Conservation (phyloP, 2,329 filamentous ascomycete genomes). For the Hortaea werneckii region DNA sequence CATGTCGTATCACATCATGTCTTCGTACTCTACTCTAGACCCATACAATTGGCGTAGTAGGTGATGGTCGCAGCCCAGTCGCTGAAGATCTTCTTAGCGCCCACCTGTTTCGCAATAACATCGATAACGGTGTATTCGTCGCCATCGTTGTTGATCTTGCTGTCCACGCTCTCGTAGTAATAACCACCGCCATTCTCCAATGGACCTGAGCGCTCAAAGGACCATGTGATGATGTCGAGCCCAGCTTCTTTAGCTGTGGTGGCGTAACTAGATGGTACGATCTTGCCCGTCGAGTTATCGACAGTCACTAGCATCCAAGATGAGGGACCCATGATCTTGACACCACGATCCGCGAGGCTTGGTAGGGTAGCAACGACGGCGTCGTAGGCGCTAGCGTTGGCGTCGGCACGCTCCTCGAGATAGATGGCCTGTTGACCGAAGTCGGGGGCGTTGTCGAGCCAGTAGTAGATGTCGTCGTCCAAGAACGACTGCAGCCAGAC, state of each 20-base stretch:
- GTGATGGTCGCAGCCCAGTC: constrained; percentile 62
- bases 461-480: constrained; percentile 46
- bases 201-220: constrained; percentile 55
- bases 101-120: constrained; percentile 51
- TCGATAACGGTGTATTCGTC: constrained; percentile 58
- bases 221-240: constrained; percentile 58
- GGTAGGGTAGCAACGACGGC: constrained; percentile 49
- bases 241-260: constrained; percentile 49
- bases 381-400: constrained; percentile 38
- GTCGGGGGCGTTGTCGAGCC: constrained; percentile 51
- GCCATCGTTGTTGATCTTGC: constrained; percentile 51
- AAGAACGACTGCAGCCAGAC: constrained; percentile 48
- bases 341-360: constrained; percentile 45
- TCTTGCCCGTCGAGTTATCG: constrained; percentile 37
- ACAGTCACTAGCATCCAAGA: constrained; percentile 51
- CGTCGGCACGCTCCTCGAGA: constrained; percentile 53
- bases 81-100: constrained; percentile 52
- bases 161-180: constrained; percentile 43
- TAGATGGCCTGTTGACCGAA: constrained; percentile 55
- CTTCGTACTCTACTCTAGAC: too few relatives aligned
- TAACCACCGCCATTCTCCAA: constrained; percentile 46
- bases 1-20: too few relatives aligned
- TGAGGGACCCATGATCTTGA: constrained; percentile 54
- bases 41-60: constrained; percentile 64
- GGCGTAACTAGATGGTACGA: constrained; percentile 56